These are phyloP conservation scores for Phoma herbarum DNA, from an alignment of 2,329 filamentous ascomycete species.

Conservation along the genomic window DNA sequence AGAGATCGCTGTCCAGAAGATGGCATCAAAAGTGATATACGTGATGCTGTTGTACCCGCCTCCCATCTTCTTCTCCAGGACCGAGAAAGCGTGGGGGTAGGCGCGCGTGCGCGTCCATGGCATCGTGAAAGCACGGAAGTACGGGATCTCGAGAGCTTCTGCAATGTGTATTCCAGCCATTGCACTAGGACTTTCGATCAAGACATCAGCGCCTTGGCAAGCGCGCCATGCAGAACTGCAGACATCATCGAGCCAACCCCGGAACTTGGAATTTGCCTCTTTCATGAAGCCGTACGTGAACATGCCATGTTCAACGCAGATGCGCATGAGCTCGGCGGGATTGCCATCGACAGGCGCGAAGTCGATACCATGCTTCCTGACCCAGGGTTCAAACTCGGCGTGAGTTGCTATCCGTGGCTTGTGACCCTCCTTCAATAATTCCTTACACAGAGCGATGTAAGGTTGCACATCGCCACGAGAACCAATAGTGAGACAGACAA, in stretches of 20 bases:
- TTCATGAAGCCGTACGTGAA: slow-evolving; percentile 92
- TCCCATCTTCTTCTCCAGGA: slow-evolving; percentile 91
- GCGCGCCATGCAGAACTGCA: slow-evolving; percentile 82
- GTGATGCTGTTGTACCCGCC: slow-evolving; percentile 95
- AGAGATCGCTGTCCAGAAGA: slow-evolving; percentile 95
- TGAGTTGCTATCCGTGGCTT: slow-evolving; percentile 89
- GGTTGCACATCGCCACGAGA: slow-evolving; percentile 96
- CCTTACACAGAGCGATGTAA: slow-evolving; percentile 95
- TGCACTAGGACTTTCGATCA: slow-evolving; percentile 94
- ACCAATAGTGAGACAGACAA: slow-evolving; percentile 95
- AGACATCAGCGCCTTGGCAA: slow-evolving; percentile 84
- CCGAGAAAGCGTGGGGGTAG: slow-evolving; percentile 95
- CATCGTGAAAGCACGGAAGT: slow-evolving; percentile 98
- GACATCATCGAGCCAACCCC: slow-evolving; percentile 93
- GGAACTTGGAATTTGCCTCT: slow-evolving; percentile 78
- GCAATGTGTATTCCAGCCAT: slow-evolving; percentile 99
- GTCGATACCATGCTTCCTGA: slow-evolving; percentile 91
- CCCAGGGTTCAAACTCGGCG: slow-evolving; percentile 86
- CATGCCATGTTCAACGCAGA: slow-evolving; percentile 97
- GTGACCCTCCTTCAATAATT: slow-evolving; percentile 86
- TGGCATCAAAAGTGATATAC: slow-evolving; percentile 94
- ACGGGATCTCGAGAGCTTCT: slow-evolving; percentile 89
- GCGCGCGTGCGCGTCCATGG: slow-evolving; percentile 96
- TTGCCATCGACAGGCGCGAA: slow-evolving; percentile 90
- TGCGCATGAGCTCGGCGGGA: slow-evolving; percentile 90